Evolutionary conservation across 805 yeast genomes (phyloP).

Genomic region (Yamadazyma phyllophila): DNA sequence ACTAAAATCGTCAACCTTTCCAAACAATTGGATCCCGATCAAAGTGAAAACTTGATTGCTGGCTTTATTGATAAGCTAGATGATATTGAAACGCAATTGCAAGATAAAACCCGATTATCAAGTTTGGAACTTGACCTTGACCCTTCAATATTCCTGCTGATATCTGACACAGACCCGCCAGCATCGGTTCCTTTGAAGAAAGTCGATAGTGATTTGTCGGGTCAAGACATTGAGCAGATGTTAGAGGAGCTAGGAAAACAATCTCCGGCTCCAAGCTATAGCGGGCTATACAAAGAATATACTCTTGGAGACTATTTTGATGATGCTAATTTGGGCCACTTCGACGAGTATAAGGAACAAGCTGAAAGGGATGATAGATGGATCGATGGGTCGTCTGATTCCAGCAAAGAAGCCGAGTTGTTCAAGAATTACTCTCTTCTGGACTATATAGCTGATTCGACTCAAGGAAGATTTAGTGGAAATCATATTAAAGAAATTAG

Average conservation of each 20-base stretch:
- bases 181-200: not conserved
- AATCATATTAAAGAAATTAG: slow-evolving; percentile 1
- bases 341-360: slow-evolving; percentile 1
- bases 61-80: not conserved
- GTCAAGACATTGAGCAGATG: not conserved
- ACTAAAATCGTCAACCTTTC: slow-evolving; percentile 1
- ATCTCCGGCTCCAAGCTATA: not conserved
- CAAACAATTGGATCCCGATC: not conserved
- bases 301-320: slow-evolving; percentile 7
- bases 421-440: slow-evolving; percentile 2
- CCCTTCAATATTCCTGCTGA: slow-evolving; percentile 1
- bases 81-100: not conserved
- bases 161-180: not conserved
- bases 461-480: slow-evolving; percentile 2
- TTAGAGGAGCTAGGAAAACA: not conserved
- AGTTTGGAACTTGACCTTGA: not conserved
- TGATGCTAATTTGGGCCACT: slow-evolving; percentile 5
- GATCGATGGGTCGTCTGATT: not conserved
- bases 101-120: not conserved
- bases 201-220: not conserved
- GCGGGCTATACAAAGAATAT: slow-evolving; percentile 1
- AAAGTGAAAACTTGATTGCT: not conserved
- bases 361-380: not conserved
- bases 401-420: not conserved
- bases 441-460: slow-evolving; percentile 1